These are phyloP conservation scores for Eudorina sp. DNA, from an alignment of 139 green algal species.

Conservation along the genomic window DNA sequence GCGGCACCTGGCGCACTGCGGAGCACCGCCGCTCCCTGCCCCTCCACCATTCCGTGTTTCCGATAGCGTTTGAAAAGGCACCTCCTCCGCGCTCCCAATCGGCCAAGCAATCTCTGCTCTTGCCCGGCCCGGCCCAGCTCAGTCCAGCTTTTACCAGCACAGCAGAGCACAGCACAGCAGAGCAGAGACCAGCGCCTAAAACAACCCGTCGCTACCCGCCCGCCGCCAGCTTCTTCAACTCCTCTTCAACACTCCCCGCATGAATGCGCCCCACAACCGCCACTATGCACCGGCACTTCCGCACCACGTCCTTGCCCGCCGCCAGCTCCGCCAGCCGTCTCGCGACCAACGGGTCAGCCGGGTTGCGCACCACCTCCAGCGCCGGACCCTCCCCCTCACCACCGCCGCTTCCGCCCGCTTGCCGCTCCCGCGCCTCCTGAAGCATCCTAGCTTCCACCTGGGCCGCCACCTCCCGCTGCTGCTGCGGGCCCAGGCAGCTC, in stretches of 20 bases:
- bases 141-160: no score
- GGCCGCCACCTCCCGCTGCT: background rate
- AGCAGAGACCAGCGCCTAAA: no score
- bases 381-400: background rate
- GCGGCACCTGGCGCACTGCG: no score
- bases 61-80: no score
- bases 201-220: no score
- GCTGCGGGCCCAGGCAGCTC: constrained; percentile 16
- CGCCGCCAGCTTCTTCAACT: constrained; percentile 18
- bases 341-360: constrained; percentile 16
- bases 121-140: no score
- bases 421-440: background rate
- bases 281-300: background rate
- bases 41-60: no score
- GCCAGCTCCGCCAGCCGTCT: constrained; percentile 29
- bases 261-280: constrained; percentile 36
- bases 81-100: no score
- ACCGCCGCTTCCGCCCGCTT: background rate
- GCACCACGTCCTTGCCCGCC: constrained; percentile 9
- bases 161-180: no score
- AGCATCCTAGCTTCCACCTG: constrained; percentile 10
- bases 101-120: no score
- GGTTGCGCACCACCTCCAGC: constrained; percentile 34
- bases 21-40: no score
- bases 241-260: constrained; percentile 21